A percentile compares a stretch with the other conserved stretches of the same genome.
Evolutionary conservation across 2,329 filamentous ascomycete genomes (phyloP).

Genomic region (Coniella lustricola): DNA sequence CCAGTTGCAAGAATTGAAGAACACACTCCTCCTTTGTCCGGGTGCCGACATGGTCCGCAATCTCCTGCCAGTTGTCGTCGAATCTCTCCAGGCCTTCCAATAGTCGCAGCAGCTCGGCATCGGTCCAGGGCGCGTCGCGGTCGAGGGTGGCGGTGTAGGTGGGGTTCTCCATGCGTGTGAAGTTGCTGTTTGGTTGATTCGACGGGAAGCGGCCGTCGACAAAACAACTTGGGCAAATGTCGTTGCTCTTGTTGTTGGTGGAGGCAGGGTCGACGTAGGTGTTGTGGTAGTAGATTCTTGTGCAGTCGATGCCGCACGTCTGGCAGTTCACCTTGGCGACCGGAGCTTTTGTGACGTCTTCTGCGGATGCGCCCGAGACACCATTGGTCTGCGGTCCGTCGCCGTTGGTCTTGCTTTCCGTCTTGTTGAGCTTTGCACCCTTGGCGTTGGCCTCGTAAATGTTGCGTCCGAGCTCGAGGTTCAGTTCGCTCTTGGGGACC

Average conservation of each 20-base stretch:
- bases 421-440: slow-evolving; percentile 60
- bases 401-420: slow-evolving; percentile 67
- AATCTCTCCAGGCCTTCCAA: slow-evolving; percentile 88
- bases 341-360: slow-evolving; percentile 59
- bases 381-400: slow-evolving; percentile 65
- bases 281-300: slow-evolving; percentile 54
- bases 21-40: slow-evolving; percentile 94
- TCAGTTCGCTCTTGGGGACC: slow-evolving; percentile 70
- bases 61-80: slow-evolving; percentile 91
- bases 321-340: slow-evolving; percentile 73
- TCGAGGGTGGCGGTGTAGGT: slow-evolving; percentile 72
- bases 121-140: slow-evolving; percentile 82
- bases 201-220: slow-evolving; percentile 75
- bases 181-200: slow-evolving; percentile 73
- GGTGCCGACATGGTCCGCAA: slow-evolving; percentile 86
- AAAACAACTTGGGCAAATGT: slow-evolving; percentile 88
- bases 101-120: slow-evolving; percentile 80
- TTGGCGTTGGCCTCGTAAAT: slow-evolving; percentile 92
- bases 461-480: slow-evolving; percentile 88
- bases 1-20: slow-evolving; percentile 88
- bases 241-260: slow-evolving; percentile 67
- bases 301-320: slow-evolving; percentile 87
- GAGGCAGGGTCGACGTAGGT: slow-evolving; percentile 41
- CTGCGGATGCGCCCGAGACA: slow-evolving; percentile 38
- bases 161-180: slow-evolving; percentile 84